Percentiles rank a stretch among this genome's conserved stretches.
phyloP scores from a whole-genome alignment of 345 rosid genomes.

The Syzygium aromaticum region DNA sequence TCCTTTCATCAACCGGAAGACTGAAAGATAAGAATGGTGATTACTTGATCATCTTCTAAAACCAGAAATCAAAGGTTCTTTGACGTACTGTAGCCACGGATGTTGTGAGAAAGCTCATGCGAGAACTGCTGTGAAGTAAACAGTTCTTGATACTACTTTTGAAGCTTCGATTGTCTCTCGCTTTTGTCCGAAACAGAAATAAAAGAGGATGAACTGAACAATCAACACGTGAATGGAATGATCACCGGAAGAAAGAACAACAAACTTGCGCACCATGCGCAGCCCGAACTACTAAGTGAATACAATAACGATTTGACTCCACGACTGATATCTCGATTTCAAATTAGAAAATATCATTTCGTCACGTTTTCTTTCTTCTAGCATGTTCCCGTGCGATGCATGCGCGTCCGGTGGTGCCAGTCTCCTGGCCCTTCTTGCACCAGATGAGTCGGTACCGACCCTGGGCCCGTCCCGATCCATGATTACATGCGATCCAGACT shows the following conservation, averaged over 20 bases:
- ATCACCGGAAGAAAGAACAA: neutral
- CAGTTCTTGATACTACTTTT: neutral
- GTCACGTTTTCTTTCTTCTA: neutral
- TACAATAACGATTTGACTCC: neutral
- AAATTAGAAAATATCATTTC: too few relatives aligned
- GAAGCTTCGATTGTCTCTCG: neutral
- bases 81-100: neutral
- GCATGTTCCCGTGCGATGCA: rapidly evolving
- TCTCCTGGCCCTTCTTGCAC: neutral
- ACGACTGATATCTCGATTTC: neutral
- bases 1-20: neutral
- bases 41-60: neutral
- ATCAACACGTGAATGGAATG: neutral
- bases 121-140: neutral
- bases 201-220: neutral
- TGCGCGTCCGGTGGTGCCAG: neutral
- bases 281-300: neutral
- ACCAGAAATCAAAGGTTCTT: neutral
- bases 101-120: neutral
- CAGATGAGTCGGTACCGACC: neutral
- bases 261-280: neutral
- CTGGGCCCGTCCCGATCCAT: neutral
- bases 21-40: neutral
- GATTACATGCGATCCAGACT: neutral
- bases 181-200: neutral